Conservation (phyloP, 805 yeast genomes). For the Suhomyces faveliae region DNA sequence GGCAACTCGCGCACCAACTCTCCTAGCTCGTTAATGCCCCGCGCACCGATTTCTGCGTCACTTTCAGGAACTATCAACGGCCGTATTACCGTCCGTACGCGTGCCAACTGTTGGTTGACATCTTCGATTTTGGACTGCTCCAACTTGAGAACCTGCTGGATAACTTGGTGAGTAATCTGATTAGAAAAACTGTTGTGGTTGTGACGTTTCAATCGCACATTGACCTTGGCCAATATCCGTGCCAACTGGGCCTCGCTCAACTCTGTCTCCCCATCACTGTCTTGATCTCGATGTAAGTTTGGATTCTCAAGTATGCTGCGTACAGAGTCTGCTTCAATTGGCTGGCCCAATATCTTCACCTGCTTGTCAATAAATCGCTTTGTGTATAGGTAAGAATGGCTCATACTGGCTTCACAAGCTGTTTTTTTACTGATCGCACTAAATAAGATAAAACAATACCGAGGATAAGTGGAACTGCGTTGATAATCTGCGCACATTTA, state of each 20-base stretch:
- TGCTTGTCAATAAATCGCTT: conserved; percentile 35
- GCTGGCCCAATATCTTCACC: conserved; percentile 26
- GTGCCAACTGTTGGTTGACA: conserved; percentile 27
- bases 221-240: conserved; percentile 23
- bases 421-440: neutral
- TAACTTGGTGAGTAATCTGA: conserved; percentile 36
- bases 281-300: neutral
- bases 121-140: conserved; percentile 28
- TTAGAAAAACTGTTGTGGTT: conserved; percentile 24
- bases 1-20: conserved; percentile 32
- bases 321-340: conserved; percentile 23
- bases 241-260: conserved; percentile 13
- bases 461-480: no score
- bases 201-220: conserved; percentile 25
- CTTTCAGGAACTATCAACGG: conserved; percentile 31
- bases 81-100: conserved; percentile 18
- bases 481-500: no score
- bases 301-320: conserved; percentile 11
- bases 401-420: neutral
- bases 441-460: neutral
- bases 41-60: conserved; percentile 11
- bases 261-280: neutral
- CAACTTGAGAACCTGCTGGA: conserved; percentile 34
- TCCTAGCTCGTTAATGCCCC: conserved; percentile 13
- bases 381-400: conserved; percentile 26